phyloP scores from a whole-genome alignment of 495 filamentous ascomycete species.

The Aspergillus diversus region DNA sequence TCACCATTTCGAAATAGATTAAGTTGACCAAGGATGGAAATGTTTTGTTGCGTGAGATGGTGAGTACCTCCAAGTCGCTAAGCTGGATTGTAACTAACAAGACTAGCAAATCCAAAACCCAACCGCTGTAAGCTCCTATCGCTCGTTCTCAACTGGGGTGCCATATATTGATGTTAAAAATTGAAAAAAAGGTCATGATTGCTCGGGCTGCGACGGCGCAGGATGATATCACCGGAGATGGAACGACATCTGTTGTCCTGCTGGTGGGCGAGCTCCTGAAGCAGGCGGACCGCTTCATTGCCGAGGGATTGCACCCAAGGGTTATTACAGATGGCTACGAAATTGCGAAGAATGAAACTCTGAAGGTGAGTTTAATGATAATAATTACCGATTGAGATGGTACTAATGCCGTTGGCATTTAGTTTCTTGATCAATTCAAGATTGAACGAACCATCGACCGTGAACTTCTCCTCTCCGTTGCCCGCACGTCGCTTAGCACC shows the following conservation, averaged over 20 bases:
- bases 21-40: slow-evolving; percentile 99
- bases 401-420: slow-evolving; percentile 21
- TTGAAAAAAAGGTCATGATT: slow-evolving; percentile 77
- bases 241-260: slow-evolving; percentile 94
- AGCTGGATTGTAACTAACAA: slow-evolving; percentile 37
- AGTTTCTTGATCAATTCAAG: slow-evolving; percentile 97
- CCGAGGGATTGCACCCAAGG: slow-evolving; percentile 91
- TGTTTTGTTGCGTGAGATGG: slow-evolving; percentile 95
- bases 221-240: slow-evolving; percentile 98
- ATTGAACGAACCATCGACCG: slow-evolving; percentile 82
- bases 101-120: slow-evolving; percentile 78
- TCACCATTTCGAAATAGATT: slow-evolving; percentile 62
- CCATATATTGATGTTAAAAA: slow-evolving; percentile 28
- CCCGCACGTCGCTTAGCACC: slow-evolving; percentile 91
- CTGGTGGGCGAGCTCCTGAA: slow-evolving; percentile 96
- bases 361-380: slow-evolving; percentile 62
- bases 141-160: slow-evolving; percentile 14
- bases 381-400: neutral
- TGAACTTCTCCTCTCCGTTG: slow-evolving; percentile 91
- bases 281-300: slow-evolving; percentile 93
- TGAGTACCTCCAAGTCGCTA: slow-evolving; percentile 41
- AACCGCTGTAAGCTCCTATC: slow-evolving; percentile 67
- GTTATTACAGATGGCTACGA: slow-evolving; percentile 98
- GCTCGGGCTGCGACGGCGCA: slow-evolving; percentile 96
- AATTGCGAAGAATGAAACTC: slow-evolving; percentile 87